A percentile compares a stretch with the other conserved stretches of the same genome.
Evolutionary conservation across 192 early-diverging fungal genomes (phyloP).

Genomic region (Dissophora ornata): DNA sequence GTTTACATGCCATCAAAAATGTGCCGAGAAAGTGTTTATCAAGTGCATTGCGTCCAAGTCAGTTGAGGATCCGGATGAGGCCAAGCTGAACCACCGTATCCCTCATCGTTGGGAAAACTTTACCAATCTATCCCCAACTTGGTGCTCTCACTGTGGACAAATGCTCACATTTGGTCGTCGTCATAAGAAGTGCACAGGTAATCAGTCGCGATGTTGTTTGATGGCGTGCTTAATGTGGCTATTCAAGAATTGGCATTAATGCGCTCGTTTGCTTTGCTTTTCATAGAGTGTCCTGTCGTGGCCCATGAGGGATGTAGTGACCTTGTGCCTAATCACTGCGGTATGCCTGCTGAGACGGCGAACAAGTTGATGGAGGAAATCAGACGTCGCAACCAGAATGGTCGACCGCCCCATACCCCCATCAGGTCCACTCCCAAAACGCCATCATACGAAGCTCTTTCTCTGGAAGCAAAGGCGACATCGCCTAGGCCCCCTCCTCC

Average conservation of each 20-base stretch:
- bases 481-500: constrained; percentile 12
- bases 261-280: not conserved
- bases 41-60: constrained; percentile 85
- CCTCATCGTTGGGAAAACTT: constrained; percentile 95
- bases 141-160: constrained; percentile 98
- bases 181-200: constrained; percentile 65
- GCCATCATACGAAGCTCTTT: constrained; percentile 26
- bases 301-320: constrained; percentile 88
- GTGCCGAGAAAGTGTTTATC: constrained; percentile 82
- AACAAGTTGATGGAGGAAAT: constrained; percentile 89
- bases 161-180: constrained; percentile 89
- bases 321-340: constrained; percentile 93
- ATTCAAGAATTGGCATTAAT: no score
- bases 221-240: no score
- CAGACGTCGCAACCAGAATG: constrained; percentile 61
- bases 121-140: constrained; percentile 84
- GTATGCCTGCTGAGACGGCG: constrained; percentile 85
- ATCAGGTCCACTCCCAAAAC: constrained; percentile 29
- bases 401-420: constrained; percentile 18
- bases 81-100: constrained; percentile 88
- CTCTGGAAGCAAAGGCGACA: constrained; percentile 24
- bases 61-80: constrained; percentile 73
- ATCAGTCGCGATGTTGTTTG: not conserved
- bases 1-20: constrained; percentile 93
- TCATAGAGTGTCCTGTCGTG: constrained; percentile 80